A percentile compares a stretch with the other conserved stretches of the same genome.
Conservation (phyloP, 2,329 filamentous ascomycete species). For the Phialophora chinensis region DNA sequence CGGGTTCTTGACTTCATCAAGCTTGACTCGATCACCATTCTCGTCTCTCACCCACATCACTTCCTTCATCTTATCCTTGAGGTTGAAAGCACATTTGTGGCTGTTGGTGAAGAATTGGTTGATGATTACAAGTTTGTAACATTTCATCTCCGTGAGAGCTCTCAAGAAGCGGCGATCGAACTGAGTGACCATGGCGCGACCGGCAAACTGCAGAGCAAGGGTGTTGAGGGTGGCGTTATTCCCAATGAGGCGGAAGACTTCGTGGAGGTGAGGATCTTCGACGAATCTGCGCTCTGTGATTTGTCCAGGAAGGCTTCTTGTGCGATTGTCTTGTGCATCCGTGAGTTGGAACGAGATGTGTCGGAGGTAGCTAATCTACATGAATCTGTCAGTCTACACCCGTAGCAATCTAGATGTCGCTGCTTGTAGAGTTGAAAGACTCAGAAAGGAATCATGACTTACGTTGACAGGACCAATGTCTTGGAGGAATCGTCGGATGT, state of each 20-base stretch:
- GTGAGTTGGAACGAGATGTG: conserved; percentile 53
- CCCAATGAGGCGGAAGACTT: conserved; percentile 52
- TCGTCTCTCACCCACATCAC: conserved; percentile 2
- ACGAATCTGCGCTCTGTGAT: conserved; percentile 51
- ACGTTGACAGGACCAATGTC: conserved; percentile 55
- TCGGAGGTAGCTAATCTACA: conserved; percentile 49
- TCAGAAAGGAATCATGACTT: background rate
- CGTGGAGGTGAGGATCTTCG: conserved; percentile 54
- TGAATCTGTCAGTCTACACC: background rate
- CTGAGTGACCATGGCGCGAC: conserved; percentile 45
- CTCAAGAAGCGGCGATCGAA: conserved; percentile 50
- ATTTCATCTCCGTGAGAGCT: conserved; percentile 46
- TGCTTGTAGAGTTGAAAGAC: background rate
- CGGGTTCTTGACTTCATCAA: background rate
- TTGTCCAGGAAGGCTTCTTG: conserved; percentile 42
- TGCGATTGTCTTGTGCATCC: conserved; percentile 50
- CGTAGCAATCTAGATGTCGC: background rate
- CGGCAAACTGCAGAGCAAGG: conserved; percentile 51
- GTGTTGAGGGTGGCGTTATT: conserved; percentile 51
- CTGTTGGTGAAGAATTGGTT: background rate
- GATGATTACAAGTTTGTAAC: background rate
- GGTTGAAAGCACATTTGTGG: background rate
- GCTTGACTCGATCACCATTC: background rate
- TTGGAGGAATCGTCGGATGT: conserved; percentile 53
- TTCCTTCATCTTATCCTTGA: background rate